Conservation (phyloP, 352 stramenopile species). For the Globisporangium abappressorium region DNA sequence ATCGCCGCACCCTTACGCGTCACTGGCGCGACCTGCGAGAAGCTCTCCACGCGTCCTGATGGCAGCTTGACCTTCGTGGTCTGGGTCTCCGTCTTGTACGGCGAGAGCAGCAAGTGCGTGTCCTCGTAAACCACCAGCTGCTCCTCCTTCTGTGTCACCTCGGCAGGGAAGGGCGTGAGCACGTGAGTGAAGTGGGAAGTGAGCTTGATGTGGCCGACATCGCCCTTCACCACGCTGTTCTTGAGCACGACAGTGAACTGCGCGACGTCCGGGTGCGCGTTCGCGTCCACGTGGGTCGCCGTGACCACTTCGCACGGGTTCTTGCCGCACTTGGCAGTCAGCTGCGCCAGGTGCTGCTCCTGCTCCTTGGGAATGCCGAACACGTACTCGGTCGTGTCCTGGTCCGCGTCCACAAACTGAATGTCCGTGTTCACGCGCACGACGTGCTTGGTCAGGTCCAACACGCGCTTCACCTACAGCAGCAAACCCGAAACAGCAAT, state of each 20-base stretch:
- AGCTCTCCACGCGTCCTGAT: slow-evolving; percentile 66
- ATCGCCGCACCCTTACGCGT: slow-evolving; percentile 70
- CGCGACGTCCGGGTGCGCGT: slow-evolving; percentile 32
- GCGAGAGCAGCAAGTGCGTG: slow-evolving; percentile 61
- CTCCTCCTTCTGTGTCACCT: slow-evolving; percentile 80
- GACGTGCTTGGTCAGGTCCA: slow-evolving; percentile 83
- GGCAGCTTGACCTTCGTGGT: slow-evolving; percentile 86
- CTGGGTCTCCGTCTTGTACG: slow-evolving; percentile 76
- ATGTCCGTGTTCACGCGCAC: slow-evolving; percentile 76
- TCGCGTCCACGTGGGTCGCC: slow-evolving; percentile 27
- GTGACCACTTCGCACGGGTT: slow-evolving; percentile 61
- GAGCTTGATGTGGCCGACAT: slow-evolving; percentile 66
- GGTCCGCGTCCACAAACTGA: slow-evolving; percentile 62
- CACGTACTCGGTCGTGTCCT: slow-evolving; percentile 53
- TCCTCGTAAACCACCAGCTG: slow-evolving; percentile 83
- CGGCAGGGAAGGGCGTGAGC: slow-evolving; percentile 71
- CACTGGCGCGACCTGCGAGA: slow-evolving; percentile 54
- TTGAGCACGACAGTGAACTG: slow-evolving; percentile 76
- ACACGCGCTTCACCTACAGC: slow-evolving; percentile 62
- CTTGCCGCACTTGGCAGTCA: slow-evolving; percentile 76
- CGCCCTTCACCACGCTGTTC: slow-evolving; percentile 45
- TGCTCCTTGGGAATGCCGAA: slow-evolving; percentile 61
- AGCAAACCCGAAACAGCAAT: background rate
- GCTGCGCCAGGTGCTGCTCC: slow-evolving; percentile 47
- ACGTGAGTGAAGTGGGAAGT: slow-evolving; percentile 75